Conservation (phyloP, 1,284 basidiomycete genomes). For the Fomitopsis betulina region DNA sequence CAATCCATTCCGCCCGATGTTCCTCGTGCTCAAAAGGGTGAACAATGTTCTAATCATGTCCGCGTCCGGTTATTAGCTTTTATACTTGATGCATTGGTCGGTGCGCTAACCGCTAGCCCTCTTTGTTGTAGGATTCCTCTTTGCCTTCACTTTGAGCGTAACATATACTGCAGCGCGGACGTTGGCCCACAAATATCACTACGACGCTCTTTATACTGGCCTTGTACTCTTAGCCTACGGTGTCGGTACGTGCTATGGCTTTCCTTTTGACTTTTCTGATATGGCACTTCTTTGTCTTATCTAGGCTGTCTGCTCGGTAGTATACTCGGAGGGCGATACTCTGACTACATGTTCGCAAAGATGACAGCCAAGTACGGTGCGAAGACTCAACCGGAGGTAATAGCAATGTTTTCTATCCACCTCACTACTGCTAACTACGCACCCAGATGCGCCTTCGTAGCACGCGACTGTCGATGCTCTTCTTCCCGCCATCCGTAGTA, state of each 20-base stretch:
- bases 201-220: conserved; percentile 69
- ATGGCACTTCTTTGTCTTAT: neutral
- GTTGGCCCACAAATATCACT: conserved; percentile 58
- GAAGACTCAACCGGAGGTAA: conserved; percentile 60
- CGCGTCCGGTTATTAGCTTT: conserved; percentile 54
- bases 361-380: conserved; percentile 61
- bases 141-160: conserved; percentile 67
- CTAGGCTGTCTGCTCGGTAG: conserved; percentile 66
- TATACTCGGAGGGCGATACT: conserved; percentile 73
- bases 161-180: conserved; percentile 72
- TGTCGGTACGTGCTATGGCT: conserved; percentile 37
- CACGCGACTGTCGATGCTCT: conserved; percentile 50
- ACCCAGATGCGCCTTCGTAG: conserved; percentile 71
- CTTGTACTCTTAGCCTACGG: conserved; percentile 75
- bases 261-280: neutral
- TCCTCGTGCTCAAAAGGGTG: conserved; percentile 49
- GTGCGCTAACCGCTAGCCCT: no score
- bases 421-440: neutral
- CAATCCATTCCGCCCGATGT: conserved; percentile 65
- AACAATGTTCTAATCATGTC: conserved; percentile 68
- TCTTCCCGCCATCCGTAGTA: conserved; percentile 56
- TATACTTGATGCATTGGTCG: no score
- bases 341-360: conserved; percentile 57
- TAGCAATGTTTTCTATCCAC: conserved; percentile 6
- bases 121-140: conserved; percentile 23